A percentile compares a stretch with the other conserved stretches of the same genome.
Evolutionary conservation across 148 eudicot species (phyloP).

Genomic region (Silene latifolia): DNA sequence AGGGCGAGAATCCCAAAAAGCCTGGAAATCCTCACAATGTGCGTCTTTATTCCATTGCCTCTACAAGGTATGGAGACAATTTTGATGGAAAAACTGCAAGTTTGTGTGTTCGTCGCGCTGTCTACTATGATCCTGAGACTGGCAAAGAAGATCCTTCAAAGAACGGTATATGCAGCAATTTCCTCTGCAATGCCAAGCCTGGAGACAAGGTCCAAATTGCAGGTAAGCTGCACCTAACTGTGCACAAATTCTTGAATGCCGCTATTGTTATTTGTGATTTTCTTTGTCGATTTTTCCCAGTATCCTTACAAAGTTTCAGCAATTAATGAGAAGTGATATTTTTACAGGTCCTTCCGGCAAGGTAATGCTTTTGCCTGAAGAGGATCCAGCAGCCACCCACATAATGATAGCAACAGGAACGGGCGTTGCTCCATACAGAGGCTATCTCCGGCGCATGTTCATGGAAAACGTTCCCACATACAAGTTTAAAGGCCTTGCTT

Average conservation of each 20-base stretch:
- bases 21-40: constrained; percentile 85
- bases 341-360: constrained; percentile 88
- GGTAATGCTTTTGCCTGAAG: constrained; percentile 91
- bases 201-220: constrained; percentile 87
- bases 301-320: background rate
- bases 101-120: constrained; percentile 89
- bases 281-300: background rate
- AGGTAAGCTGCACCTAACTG: constrained; percentile 39
- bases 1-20: constrained; percentile 94
- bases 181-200: constrained; percentile 81
- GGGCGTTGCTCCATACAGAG: constrained; percentile 90
- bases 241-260: background rate
- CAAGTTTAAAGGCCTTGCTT: constrained; percentile 82
- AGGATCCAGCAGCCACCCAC: constrained; percentile 78
- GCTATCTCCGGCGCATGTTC: constrained; percentile 94
- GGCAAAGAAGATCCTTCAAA: constrained; percentile 87
- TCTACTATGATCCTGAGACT: constrained; percentile 80
- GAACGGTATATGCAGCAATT: constrained; percentile 87
- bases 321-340: constrained; percentile 6
- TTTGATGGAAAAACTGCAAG: constrained; percentile 94
- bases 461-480: constrained; percentile 74
- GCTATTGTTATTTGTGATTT: background rate
- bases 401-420: constrained; percentile 98
- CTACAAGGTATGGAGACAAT: constrained; percentile 82
- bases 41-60: constrained; percentile 91